phyloP scores from a whole-genome alignment of 164 flowering plant species.

The Vitis cinerea region DNA sequence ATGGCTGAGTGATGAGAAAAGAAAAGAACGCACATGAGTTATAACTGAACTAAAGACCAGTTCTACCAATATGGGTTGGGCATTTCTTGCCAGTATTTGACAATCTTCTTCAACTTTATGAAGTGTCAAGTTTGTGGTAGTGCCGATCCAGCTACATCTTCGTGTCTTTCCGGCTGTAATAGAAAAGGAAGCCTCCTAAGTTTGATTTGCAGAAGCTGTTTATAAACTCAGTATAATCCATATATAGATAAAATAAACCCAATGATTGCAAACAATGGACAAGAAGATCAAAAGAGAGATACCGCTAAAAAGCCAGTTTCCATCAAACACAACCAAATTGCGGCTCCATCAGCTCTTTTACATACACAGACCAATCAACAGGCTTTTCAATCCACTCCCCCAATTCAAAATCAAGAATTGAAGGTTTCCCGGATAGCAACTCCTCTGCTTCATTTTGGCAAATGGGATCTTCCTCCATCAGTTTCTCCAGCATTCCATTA shows the following conservation, averaged over 20 bases:
- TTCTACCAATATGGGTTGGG: neutral
- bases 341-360: conserved; percentile 23
- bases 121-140: no score
- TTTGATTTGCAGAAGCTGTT: neutral
- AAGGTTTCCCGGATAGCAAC: conserved; percentile 15
- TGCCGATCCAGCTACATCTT: neutral
- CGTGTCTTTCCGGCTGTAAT: neutral
- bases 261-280: neutral
- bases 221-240: no score
- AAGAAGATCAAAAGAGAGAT: neutral
- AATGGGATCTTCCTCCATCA: conserved; percentile 39
- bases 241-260: no score
- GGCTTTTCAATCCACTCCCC: conserved; percentile 45
- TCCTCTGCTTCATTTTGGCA: conserved; percentile 19
- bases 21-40: neutral
- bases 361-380: conserved; percentile 25
- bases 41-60: neutral
- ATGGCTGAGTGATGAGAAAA: neutral
- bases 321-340: conserved; percentile 19
- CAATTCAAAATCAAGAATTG: conserved; percentile 39
- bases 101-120: no score
- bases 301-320: neutral
- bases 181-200: neutral
- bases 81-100: neutral
- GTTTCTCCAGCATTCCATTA: conserved; percentile 41